Percentiles rank a stretch among this genome's conserved stretches.
These are phyloP conservation scores for Macrolepiota dolichaula DNA, from an alignment of 768 basidiomycete species.

Conservation along the genomic window DNA sequence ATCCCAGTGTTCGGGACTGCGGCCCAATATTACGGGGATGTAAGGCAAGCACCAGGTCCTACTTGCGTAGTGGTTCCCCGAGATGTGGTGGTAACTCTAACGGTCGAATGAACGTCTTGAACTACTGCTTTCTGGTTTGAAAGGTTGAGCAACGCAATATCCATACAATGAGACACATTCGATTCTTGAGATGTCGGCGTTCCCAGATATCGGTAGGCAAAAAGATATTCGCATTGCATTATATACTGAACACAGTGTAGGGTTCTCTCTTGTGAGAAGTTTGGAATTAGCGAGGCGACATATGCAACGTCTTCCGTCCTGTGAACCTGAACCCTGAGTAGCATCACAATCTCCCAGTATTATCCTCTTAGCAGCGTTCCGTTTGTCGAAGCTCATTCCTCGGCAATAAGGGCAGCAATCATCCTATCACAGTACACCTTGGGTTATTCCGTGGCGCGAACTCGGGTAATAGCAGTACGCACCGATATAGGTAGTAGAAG, in stretches of 20 bases:
- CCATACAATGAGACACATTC: no score
- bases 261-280: neutral
- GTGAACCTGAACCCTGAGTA: neutral
- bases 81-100: no score
- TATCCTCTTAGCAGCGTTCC: neutral
- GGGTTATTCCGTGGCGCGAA: neutral
- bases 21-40: no score
- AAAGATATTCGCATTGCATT: conserved; percentile 5
- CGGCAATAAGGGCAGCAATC: conserved; percentile 82
- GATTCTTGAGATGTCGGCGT: neutral
- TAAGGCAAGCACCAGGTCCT: no score
- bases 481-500: conserved; percentile 92
- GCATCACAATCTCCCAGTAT: neutral
- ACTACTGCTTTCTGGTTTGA: neutral
- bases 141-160: neutral
- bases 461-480: conserved; percentile 23
- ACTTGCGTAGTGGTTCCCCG: no score
- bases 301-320: neutral
- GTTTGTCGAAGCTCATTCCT: conserved; percentile 24
- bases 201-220: neutral
- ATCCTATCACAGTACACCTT: conserved; percentile 49
- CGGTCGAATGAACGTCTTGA: neutral
- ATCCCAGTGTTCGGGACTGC: no score
- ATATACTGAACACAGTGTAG: conserved; percentile 7
- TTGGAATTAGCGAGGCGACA: neutral